Base-by-base conservation (phyloP, 805 yeast genomes). In the Spencermartinsiella europaea region DNA sequence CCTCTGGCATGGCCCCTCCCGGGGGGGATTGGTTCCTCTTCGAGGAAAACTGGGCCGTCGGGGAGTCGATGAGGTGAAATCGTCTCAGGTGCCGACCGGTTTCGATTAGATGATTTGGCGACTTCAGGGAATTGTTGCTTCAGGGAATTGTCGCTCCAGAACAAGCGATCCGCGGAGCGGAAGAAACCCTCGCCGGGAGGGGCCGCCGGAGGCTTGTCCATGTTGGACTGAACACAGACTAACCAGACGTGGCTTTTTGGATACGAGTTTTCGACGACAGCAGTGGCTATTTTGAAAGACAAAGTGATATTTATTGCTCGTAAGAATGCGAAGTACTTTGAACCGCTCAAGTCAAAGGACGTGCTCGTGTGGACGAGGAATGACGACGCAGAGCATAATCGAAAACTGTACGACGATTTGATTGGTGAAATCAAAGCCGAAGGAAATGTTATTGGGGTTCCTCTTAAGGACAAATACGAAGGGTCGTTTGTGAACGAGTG, bases 231-330 rank as follows among this genome's bases (percentile, higher is more conserved):
- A n/a, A n/a, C n/a, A n/a, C n/a, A n/a, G n/a, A n/a, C 31, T 25
- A 25, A 25, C 31, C 31, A 25, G 31, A 84, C 81, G 44, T 91
- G 98, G 98, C 70, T 91, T 45, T 69, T 91, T 41, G 96, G 97
- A 3, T 91, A 90, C 63, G 98, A 93, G 63, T 91, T 91, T 61
- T 95, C 95, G n/a, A 93, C 93, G 42, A 89, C 97, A 1, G 80
- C 81, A 25, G 67, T 91, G 44, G 79, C 75, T 42, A 68, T 90
- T 48, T 76, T 85, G 2, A 73, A 75, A 45, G 77, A 75, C 34
- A 79, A 78, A 53, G 70, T 80, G 34, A 65, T 79, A 3, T 70
- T 91, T 45, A 73, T 90, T 48, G 90, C 97, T 0, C 81, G 91
- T 25, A 83, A 80, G 41, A 91, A 91, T 66, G 88, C 95, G 36